These are phyloP conservation scores for Mycena pura DNA, from an alignment of 768 basidiomycete species.

Conservation along the genomic window DNA sequence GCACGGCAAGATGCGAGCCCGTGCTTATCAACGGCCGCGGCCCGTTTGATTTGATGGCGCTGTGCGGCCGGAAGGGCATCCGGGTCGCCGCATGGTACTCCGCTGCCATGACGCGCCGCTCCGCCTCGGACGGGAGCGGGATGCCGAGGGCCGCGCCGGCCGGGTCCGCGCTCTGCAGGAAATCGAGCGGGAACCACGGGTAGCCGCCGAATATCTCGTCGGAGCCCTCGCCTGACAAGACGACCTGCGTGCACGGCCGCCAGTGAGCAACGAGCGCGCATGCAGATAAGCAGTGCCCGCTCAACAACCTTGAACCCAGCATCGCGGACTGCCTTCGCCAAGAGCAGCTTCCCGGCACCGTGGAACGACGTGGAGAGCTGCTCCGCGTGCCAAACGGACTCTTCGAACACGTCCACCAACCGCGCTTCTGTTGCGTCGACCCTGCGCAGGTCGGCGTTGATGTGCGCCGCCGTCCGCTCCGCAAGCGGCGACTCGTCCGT, in stretches of 20 bases:
- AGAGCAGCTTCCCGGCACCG: slow-evolving; percentile 13
- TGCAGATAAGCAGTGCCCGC: background rate
- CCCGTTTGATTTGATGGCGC: no score
- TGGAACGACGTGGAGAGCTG: slow-evolving; percentile 9
- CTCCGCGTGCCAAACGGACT: slow-evolving; percentile 18
- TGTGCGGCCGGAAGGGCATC: background rate
- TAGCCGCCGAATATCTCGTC: slow-evolving; percentile 22
- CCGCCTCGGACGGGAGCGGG: background rate
- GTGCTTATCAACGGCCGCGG: no score
- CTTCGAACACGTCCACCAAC: slow-evolving; percentile 16
- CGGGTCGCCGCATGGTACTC: slow-evolving; percentile 7
- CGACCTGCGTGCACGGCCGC: no score
- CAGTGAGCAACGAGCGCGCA: background rate
- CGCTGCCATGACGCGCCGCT: background rate
- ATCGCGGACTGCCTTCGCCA: slow-evolving; percentile 11
- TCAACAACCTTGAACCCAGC: slow-evolving; percentile 25
- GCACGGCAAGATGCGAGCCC: no score
- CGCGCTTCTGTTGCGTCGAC: slow-evolving; percentile 15
- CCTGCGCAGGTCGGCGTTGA: slow-evolving; percentile 8
- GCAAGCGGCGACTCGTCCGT: slow-evolving; percentile 21
- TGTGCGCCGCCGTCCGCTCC: slow-evolving; percentile 4
- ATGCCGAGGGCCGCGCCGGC: slow-evolving; percentile 2
- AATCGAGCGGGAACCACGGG: slow-evolving; percentile 11
- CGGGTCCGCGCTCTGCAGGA: slow-evolving; percentile 9
- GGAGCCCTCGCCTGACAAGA: slow-evolving; percentile 13